phyloP scores from a whole-genome alignment of 345 rosid genomes.

The Heritiera littoralis region DNA sequence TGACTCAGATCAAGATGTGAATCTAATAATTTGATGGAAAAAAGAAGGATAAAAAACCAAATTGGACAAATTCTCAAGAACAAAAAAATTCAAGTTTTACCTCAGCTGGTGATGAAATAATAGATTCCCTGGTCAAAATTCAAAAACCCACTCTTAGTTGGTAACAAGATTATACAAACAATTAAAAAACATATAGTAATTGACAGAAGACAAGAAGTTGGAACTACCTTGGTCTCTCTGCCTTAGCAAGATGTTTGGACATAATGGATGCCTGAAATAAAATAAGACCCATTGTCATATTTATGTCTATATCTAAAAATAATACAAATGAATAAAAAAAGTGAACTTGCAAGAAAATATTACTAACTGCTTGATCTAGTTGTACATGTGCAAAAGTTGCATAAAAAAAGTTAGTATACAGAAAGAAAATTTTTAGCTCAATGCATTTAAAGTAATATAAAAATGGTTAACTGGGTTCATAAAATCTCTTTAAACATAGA shows the following conservation, averaged over 20 bases:
- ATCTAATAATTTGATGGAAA: background rate
- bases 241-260: constrained; percentile 83
- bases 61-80: background rate
- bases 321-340: background rate
- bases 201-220: constrained; percentile 4
- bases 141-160: constrained; percentile 24
- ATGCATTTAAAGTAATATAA: background rate
- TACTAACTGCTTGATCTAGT: background rate
- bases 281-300: constrained; percentile 14
- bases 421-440: background rate
- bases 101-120: constrained; percentile 56
- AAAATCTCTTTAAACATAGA: constrained; percentile 5
- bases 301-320: constrained; percentile 6
- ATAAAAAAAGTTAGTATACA: background rate
- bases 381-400: background rate
- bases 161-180: constrained; percentile 10
- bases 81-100: constrained; percentile 33
- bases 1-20: no score
- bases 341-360: background rate
- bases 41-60: background rate
- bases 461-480: background rate
- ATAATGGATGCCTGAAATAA: constrained; percentile 80
- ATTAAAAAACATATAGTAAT: background rate
- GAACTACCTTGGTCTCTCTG: constrained; percentile 74
- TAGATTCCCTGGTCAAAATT: constrained; percentile 59